Base-by-base conservation (phyloP, 768 basidiomycete genomes). In the Amanita rubescens region DNA sequence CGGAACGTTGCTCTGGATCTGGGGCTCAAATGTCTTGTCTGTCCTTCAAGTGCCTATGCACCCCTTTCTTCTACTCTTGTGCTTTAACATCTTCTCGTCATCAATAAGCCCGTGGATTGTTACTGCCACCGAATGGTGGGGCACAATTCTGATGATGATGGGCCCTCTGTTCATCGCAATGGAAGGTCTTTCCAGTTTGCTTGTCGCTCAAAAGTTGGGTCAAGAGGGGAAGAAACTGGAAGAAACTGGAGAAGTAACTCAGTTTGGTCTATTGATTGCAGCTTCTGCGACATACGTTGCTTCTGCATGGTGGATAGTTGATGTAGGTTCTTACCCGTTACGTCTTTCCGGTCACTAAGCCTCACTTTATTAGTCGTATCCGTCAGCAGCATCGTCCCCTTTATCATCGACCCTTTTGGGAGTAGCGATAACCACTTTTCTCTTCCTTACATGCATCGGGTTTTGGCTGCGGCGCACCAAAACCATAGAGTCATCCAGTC, bases 391-490 rank as follows among this genome's bases (percentile, higher is more conserved):
- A 5, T 79, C 84, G 8, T 88, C 90, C 0, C 89, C 94, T 8
- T 74, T 95, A 30, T 88, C 92, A 9, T 90, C 94, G 1, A 94
- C 94, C 2, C 73, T 97, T 9, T 75, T 97, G 15, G 94, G 94
- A 2, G 87, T 85, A 2, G 90, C 91, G 2, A 71, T 95, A 54
- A 92, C 94, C 0, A 83, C 91, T 9, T 86, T 95, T 63, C 67
- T 95, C 27, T 97, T 96, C 70, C 75, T 96, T 38, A 93, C 93
- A 1, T 75, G 89, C 59, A 95, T 97, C 58, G 94, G 94, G 5
- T 94, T 97, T 67, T 82, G 82, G 7, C 67, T 94, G 57, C 81
- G 91, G 51, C 78, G 90, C 49, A 95, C 94, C 38, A 95, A 95
- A 62, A 87, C 95, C 46, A 86, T 96, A 52, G 94, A 97, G 67